phyloP scores from a whole-genome alignment of 371 early-diverging fungal species.

The Mucor racemosus region DNA sequence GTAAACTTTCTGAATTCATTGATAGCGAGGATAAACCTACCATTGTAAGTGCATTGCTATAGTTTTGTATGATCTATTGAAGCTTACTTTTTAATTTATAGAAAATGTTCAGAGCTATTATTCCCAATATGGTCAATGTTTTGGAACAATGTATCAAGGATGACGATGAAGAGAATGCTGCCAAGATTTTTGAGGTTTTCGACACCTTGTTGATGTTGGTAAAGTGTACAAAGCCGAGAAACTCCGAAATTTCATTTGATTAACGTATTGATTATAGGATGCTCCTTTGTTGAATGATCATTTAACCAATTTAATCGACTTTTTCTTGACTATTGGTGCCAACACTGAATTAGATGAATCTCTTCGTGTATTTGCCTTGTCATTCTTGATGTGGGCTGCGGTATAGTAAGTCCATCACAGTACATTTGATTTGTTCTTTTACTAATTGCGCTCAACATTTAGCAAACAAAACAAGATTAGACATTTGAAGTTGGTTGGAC shows the following conservation, averaged over 20 bases:
- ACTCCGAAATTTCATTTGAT: not conserved
- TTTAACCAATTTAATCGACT: conserved; percentile 74
- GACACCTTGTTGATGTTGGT: conserved; percentile 76
- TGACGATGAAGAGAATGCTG: conserved; percentile 73
- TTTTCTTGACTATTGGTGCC: conserved; percentile 69
- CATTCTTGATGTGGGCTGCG: conserved; percentile 80
- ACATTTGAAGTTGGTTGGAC: conserved; percentile 74
- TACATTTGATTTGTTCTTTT: not conserved
- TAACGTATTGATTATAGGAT: conserved; percentile 49
- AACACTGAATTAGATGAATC: conserved; percentile 67
- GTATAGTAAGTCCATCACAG: conserved; percentile 59
- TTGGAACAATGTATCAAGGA: conserved; percentile 75
- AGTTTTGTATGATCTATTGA: too few species aligned
- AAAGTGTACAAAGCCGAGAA: conserved; percentile 14
- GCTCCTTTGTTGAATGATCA: conserved; percentile 77
- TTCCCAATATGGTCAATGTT: conserved; percentile 86
- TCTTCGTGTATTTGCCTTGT: conserved; percentile 77
- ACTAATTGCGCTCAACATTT: not conserved
- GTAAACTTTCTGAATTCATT: conserved; percentile 84
- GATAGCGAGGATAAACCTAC: conserved; percentile 69
- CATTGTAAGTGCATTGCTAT: conserved; percentile 46
- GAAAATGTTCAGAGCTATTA: conserved; percentile 68
- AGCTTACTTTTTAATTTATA: conserved; percentile 11
- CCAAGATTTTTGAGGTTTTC: conserved; percentile 85
- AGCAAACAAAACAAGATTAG: conserved; percentile 78